Evolutionary conservation across 306 rosid genomes (phyloP).

Genomic region (Albizia julibrissin): DNA sequence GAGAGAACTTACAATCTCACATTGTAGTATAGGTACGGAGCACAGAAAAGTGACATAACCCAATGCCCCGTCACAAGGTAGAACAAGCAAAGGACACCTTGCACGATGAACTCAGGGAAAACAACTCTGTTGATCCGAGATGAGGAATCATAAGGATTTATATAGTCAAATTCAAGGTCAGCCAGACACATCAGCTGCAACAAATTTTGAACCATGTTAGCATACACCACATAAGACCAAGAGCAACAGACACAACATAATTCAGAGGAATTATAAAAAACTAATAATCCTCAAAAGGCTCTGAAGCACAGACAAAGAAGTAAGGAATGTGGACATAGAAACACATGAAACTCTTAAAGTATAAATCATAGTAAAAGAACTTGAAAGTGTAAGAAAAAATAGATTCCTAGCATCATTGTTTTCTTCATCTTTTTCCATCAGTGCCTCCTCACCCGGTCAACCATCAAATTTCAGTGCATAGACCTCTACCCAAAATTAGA

Average conservation of each 20-base stretch:
- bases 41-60: conserved; percentile 65
- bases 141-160: conserved; percentile 90
- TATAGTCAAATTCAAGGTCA: conserved; percentile 90
- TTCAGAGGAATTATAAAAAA: not conserved
- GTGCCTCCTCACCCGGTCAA: not conserved
- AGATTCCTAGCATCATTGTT: not conserved
- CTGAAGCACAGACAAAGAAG: conserved; percentile 24
- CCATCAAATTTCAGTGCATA: not conserved
- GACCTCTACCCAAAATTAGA: conserved; percentile 17
- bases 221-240: not conserved
- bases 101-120: conserved; percentile 68
- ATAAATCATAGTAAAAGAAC: conserved; percentile 5
- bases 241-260: conserved; percentile 26
- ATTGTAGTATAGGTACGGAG: conserved; percentile 77
- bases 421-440: not conserved
- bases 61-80: conserved; percentile 81
- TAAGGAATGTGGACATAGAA: not conserved
- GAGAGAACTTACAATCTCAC: conserved; percentile 63
- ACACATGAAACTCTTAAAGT: not conserved
- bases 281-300: conserved; percentile 15
- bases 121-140: conserved; percentile 65
- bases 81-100: conserved; percentile 61
- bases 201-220: conserved; percentile 27
- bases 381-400: not conserved
- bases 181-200: conserved; percentile 98